phyloP scores from a whole-genome alignment of 495 filamentous ascomycete species.

The Talaromyces ruber region DNA sequence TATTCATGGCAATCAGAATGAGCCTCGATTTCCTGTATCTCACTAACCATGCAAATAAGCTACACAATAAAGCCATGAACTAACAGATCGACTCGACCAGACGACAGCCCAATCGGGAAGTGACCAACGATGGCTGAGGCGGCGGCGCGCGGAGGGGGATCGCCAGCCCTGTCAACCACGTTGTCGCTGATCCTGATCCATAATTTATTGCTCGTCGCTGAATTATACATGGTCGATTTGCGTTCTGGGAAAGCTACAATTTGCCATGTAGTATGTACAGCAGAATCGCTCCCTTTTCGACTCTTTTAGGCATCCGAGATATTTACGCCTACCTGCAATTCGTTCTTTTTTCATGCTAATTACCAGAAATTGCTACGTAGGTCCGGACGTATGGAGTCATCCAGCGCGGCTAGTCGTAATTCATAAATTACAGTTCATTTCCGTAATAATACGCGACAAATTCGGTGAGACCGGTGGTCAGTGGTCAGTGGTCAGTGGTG shows the following conservation, averaged over 20 bases:
- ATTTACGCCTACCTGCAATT: not conserved
- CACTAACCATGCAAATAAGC: not conserved
- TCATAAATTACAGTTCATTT: not conserved
- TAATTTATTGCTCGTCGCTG: not conserved
- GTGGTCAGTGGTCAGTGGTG: too few relatives aligned
- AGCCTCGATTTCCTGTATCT: not conserved
- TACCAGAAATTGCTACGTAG: not conserved
- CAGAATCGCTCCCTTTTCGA: not conserved
- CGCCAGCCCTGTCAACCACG: conserved; percentile 25
- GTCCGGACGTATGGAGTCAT: not conserved
- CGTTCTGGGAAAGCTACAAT: not conserved
- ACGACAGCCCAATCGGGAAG: not conserved
- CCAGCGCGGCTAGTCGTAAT: not conserved
- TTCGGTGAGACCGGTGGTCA: not conserved
- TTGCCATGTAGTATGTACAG: not conserved
- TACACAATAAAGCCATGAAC: not conserved
- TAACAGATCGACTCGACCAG: not conserved
- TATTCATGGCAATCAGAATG: not conserved
- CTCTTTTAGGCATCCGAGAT: not conserved
- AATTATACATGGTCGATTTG: not conserved
- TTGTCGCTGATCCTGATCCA: conserved; percentile 16
- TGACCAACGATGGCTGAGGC: not conserved
- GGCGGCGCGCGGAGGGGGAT: not conserved
- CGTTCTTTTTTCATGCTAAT: not conserved
- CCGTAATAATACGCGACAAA: not conserved